Base-by-base conservation (phyloP, 192 early-diverging fungal genomes). In the Chytriomyces sp. region DNA sequence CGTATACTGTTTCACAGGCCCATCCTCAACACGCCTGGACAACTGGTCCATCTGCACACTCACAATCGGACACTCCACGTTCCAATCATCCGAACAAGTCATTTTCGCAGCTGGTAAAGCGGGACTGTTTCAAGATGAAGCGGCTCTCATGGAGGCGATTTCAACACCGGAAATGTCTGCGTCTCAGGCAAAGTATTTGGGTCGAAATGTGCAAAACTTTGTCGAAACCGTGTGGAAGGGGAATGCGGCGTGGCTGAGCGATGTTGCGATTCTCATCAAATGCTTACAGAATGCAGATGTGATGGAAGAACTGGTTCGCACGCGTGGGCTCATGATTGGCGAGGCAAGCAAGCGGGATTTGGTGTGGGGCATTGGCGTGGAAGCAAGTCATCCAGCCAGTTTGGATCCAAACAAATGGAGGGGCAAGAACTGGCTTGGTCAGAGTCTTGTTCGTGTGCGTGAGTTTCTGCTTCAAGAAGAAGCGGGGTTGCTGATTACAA, bases 51-150 rank as follows among this genome's bases (percentile, higher is more conserved):
- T 5, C 11, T 68, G 66, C 23, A 45, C 23, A 11, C 28, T 68
- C 2, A 11, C 3, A 20, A 13, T 68, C 11, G 66, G 66, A 9
- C 28, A 16, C 3, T 13, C 9, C 1, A 11, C 11, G 13, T 68
- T 68, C 66, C 11, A 45, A 24, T 26, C 66, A 16, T 70, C 69
- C 1, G 69, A 70, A 70, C 9, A 8, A 35, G 69, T 57, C 3
- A 53, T 70, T n/a, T 70, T 70, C 57, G 69, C 69, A 53, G 69
- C 69, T 7, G 2, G 49, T 50, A 70, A 70, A 60, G 69, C 69
- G 7, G 69, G 49, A 9, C 49, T 70, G 6, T 70, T 70, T 26
- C n/a, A 44, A 9, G 69, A 70, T 43, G 11, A 49, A 6, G 50
- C 49, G 45, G 16, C 50, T 6, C 57, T 70, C n/a, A 24, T 24